Conservation (phyloP, 2,329 filamentous ascomycete species). For the Aspergillus sp. region DNA sequence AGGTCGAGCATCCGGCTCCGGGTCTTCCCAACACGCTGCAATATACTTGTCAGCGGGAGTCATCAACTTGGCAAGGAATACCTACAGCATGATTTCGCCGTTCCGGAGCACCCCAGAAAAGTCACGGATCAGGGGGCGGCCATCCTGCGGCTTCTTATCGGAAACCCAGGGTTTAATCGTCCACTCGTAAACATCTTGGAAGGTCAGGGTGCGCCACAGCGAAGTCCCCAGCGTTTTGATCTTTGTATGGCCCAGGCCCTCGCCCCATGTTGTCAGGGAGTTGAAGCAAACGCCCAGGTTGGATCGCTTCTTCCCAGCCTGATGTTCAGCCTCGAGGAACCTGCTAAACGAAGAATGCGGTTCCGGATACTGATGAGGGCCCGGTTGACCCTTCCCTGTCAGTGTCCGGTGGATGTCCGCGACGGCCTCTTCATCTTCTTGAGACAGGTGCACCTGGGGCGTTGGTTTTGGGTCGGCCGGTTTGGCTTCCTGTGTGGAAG, state of each 20-base stretch:
- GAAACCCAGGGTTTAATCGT: conserved; percentile 41
- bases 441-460: conserved; percentile 19
- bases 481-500: conserved; percentile 10
- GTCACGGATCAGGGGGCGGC: conserved; percentile 49
- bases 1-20: conserved; percentile 62
- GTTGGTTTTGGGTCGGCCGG: conserved; percentile 7
- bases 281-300: conserved; percentile 66
- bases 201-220: conserved; percentile 64
- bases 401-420: conserved; percentile 23
- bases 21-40: conserved; percentile 53
- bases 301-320: conserved; percentile 54
- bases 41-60: background rate
- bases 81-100: conserved; percentile 55
- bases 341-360: conserved; percentile 55
- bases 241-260: conserved; percentile 52
- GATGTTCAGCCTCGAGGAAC: conserved; percentile 62
- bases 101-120: conserved; percentile 57
- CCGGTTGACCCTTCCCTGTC: conserved; percentile 12
- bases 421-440: conserved; percentile 22
- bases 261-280: conserved; percentile 60
- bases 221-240: conserved; percentile 62
- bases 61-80: conserved; percentile 2
- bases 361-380: conserved; percentile 15
- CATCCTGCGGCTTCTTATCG: conserved; percentile 35
- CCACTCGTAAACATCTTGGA: conserved; percentile 55